Percentiles rank a stretch among this genome's conserved stretches.
Evolutionary conservation across 306 rosid species (phyloP).

Genomic region (Malus orientalis): DNA sequence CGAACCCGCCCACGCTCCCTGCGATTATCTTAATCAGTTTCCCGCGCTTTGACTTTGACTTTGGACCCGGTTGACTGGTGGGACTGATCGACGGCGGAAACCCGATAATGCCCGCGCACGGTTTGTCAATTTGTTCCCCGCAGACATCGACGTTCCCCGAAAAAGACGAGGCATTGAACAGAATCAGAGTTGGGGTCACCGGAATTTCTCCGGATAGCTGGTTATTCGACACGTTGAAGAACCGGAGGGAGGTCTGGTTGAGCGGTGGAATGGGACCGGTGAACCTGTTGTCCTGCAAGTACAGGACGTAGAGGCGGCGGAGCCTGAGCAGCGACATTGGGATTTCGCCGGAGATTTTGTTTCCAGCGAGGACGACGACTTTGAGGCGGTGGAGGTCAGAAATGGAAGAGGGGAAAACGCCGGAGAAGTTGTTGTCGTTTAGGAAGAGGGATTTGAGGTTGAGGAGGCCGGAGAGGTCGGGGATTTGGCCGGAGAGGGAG

Average conservation of each 20-base stretch:
- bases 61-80: not conserved
- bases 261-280: conserved; percentile 64
- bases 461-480: conserved; percentile 51
- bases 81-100: conserved; percentile 50
- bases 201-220: conserved; percentile 75
- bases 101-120: conserved; percentile 14
- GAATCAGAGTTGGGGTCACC: conserved; percentile 38
- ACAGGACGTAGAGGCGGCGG: conserved; percentile 54
- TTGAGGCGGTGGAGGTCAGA: conserved; percentile 71
- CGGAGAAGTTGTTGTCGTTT: conserved; percentile 64
- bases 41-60: conserved; percentile 15
- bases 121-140: conserved; percentile 45
- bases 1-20: conserved; percentile 53
- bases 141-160: conserved; percentile 46
- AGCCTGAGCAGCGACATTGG: conserved; percentile 56
- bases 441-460: conserved; percentile 77
- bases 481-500: conserved; percentile 65
- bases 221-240: conserved; percentile 73
- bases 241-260: conserved; percentile 71
- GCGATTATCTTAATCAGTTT: conserved; percentile 49
- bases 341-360: conserved; percentile 56
- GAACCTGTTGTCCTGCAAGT: conserved; percentile 51
- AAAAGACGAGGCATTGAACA: conserved; percentile 69
- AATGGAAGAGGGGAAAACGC: conserved; percentile 62
- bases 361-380: conserved; percentile 50